phyloP scores from a whole-genome alignment of 805 yeast genomes.

The Starmerella apicola region DNA sequence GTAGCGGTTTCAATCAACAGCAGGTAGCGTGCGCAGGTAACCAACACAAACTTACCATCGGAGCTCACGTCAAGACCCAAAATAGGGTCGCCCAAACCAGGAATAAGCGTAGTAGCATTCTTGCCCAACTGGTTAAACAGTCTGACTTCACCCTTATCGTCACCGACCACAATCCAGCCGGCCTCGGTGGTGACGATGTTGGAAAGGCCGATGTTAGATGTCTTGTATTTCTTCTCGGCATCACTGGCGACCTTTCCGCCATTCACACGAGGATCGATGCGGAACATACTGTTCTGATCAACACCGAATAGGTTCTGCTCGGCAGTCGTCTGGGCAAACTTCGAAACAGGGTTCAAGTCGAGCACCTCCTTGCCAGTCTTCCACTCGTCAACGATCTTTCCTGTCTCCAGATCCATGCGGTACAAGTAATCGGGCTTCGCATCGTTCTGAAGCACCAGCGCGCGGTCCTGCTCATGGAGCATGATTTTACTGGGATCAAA shows the following conservation, averaged over 20 bases:
- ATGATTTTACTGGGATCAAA: slow-evolving; percentile 53
- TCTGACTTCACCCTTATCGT: slow-evolving; percentile 61
- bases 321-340: slow-evolving; percentile 58
- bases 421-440: slow-evolving; percentile 37
- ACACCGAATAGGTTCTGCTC: slow-evolving; percentile 69
- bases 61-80: slow-evolving; percentile 57
- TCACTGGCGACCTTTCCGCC: slow-evolving; percentile 45
- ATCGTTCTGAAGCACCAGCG: slow-evolving; percentile 52
- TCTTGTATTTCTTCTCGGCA: slow-evolving; percentile 41
- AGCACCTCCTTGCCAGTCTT: slow-evolving; percentile 29
- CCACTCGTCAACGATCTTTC: slow-evolving; percentile 84
- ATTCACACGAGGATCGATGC: slow-evolving; percentile 64
- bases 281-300: slow-evolving; percentile 52
- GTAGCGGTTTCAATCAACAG: slow-evolving; percentile 56
- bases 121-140: slow-evolving; percentile 61
- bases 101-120: slow-evolving; percentile 65
- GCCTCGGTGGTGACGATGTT: slow-evolving; percentile 56
- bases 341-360: slow-evolving; percentile 55
- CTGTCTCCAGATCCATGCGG: slow-evolving; percentile 68
- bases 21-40: slow-evolving; percentile 63
- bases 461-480: slow-evolving; percentile 64
- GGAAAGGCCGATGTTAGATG: slow-evolving; percentile 40
- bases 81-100: slow-evolving; percentile 70
- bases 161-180: slow-evolving; percentile 68
- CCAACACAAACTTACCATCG: slow-evolving; percentile 71